Evolutionary conservation across 805 yeast genomes (phyloP), one percentile per base, ranked within the genome.

Genomic region (Kodamaea kaohsiungensis): DNA sequence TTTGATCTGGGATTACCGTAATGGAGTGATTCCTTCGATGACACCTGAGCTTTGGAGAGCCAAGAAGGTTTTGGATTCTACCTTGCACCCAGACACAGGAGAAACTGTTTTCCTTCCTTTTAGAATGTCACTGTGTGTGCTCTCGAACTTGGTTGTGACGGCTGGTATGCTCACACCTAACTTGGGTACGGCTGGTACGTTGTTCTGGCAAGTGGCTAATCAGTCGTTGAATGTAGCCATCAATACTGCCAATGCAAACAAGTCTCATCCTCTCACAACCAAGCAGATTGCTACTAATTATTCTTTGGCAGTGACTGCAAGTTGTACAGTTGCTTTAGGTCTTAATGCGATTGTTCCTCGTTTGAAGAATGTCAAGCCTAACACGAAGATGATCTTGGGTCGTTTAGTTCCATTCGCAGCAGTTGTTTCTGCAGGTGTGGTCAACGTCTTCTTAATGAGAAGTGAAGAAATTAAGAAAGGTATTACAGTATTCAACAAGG

Each of bases 371-470:
- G 66, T 95, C n/a, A 69, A 81, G n/a, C 85, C 96, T 1, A 76
- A 76, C 55, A 84, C 98, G 1, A 85, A 78, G 65, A 72, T 87
- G 61, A 78, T 92, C 30, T 72, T 95, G 53, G 87, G 92, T 43
- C 86, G 99, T 61, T 78, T 95, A 54, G 96, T 95, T 10, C 99
- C 99, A 6, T 95, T 95, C 75, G 98, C 98, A 0, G 99, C 99
- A 1, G 99, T 95, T 37, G 98, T 92, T 0, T 86, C 95, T 51
- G 99, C 99, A 1, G 98, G 99, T 67, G 79, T 95, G 35, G 96
- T 91, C 40, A 95, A 95, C 62, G 97, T 95, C n/a, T 91, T 90
- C 65, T 80, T 96, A 56, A 95, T 95, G 99, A 85, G 99, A 75
- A 84, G 93, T 54, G 96, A 92, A 70, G 99, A 95, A 72, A 86